Conservation (phyloP, 129 eudicot species). For the Tagetes erecta region DNA sequence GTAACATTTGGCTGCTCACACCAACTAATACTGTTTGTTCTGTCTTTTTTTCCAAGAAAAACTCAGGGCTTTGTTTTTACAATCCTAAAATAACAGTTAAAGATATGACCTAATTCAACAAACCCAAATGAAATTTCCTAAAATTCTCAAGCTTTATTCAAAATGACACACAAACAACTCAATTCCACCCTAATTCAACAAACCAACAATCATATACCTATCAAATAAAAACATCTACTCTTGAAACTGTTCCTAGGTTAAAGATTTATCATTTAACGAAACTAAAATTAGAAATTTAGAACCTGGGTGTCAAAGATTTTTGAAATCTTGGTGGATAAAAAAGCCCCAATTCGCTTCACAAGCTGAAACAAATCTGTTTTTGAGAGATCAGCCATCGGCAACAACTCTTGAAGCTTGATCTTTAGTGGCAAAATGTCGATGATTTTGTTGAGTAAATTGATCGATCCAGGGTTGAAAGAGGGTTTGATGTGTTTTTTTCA, state of each 20-base stretch:
- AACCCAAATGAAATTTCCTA: background rate
- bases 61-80: background rate
- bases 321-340: constrained; percentile 61
- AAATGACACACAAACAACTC: background rate
- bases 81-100: constrained; percentile 12
- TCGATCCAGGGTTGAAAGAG: background rate
- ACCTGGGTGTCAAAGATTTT: constrained; percentile 58
- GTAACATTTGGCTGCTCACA: background rate
- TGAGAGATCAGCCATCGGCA: constrained; percentile 59
- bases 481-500: constrained; percentile 2
- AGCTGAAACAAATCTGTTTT: constrained; percentile 60
- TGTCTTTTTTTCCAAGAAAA: background rate
- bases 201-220: background rate
- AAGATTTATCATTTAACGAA: background rate
- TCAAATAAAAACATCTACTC: background rate
- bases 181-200: constrained; percentile 16
- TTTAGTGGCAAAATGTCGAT: background rate
- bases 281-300: constrained; percentile 18
- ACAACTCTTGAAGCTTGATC: constrained; percentile 18
- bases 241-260: background rate
- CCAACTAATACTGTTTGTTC: background rate
- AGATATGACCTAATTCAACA: constrained; percentile 13
- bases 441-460: too few species aligned
- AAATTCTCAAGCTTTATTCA: background rate
- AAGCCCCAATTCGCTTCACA: constrained; percentile 63